These are phyloP conservation scores for Xylaria sp. DNA, from an alignment of 2,329 filamentous ascomycete species.

Conservation along the genomic window DNA sequence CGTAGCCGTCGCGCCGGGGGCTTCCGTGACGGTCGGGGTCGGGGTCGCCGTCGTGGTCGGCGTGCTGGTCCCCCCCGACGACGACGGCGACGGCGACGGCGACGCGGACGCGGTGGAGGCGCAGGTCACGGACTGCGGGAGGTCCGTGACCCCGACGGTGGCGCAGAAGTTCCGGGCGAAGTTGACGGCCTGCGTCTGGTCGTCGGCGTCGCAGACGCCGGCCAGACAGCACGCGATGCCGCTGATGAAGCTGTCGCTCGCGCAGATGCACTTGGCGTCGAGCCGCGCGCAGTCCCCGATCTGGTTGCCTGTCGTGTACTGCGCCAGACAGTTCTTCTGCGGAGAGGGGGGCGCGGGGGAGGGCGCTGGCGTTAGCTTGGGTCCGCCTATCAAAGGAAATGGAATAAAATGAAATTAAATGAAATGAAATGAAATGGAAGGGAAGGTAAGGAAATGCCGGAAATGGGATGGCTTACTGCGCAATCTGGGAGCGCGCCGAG, in stretches of 20 bases:
- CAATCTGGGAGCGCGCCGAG: constrained; percentile 60
- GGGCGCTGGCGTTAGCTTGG: not conserved
- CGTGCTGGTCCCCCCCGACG: constrained; percentile 6
- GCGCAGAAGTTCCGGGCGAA: constrained; percentile 51
- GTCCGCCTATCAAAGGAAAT: constrained; percentile 39
- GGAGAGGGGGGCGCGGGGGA: not conserved
- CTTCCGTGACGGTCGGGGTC: not conserved
- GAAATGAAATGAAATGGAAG: constrained; percentile 34
- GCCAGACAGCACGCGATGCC: constrained; percentile 62
- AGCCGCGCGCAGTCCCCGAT: constrained; percentile 53
- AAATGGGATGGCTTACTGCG: constrained; percentile 58
- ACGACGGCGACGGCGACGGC: not conserved
- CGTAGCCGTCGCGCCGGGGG: constrained; percentile 31
- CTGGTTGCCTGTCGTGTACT: constrained; percentile 53
- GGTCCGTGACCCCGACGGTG: constrained; percentile 47
- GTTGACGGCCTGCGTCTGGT: constrained; percentile 51
- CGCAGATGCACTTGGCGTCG: constrained; percentile 62
- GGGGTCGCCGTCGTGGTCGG: constrained; percentile 17
- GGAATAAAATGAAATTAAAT: not conserved
- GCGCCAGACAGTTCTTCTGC: constrained; percentile 48
- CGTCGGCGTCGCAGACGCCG: constrained; percentile 52
- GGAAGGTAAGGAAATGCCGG: not conserved
- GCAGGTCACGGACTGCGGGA: constrained; percentile 38
- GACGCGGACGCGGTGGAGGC: constrained; percentile 9
- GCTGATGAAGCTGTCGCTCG: constrained; percentile 55